Conservation (phyloP, 2,329 filamentous ascomycete species). For the Colletotrichum brevisporum region DNA sequence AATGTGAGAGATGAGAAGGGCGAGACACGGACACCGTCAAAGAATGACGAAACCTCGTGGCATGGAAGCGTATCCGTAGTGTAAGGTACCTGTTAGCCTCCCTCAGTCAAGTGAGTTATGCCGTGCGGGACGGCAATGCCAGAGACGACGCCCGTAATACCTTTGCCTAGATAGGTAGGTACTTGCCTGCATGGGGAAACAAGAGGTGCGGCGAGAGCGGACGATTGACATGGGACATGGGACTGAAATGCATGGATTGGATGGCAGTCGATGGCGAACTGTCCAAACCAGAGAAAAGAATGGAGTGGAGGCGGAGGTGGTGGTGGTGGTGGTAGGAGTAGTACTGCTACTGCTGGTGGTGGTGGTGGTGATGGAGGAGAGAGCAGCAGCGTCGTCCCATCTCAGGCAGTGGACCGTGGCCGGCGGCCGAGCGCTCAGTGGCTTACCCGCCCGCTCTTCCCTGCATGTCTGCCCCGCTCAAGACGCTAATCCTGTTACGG, state of each 20-base stretch:
- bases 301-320: too few relatives aligned
- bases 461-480: constrained; percentile 2
- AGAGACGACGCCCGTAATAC: background rate
- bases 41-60: constrained; percentile 14
- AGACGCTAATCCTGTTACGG: background rate
- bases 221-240: background rate
- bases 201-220: background rate
- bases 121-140: background rate
- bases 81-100: background rate
- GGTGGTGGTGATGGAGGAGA: constrained; percentile 1
- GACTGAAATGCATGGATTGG: too few relatives aligned
- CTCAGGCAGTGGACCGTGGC: constrained; percentile 32
- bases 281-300: too few relatives aligned
- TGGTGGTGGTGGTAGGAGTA: too few relatives aligned
- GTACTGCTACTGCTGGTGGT: background rate
- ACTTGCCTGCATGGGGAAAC: background rate
- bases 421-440: constrained; percentile 31
- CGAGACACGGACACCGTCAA: constrained; percentile 13
- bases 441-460: constrained; percentile 24
- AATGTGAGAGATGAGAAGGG: constrained; percentile 31
- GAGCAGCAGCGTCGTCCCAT: constrained; percentile 39
- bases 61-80: background rate
- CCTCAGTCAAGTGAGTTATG: background rate
- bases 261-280: too few relatives aligned
- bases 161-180: background rate